These are phyloP conservation scores for Rutstroemia sp. DNA, from an alignment of 2,329 filamentous ascomycete species.

Conservation along the genomic window DNA sequence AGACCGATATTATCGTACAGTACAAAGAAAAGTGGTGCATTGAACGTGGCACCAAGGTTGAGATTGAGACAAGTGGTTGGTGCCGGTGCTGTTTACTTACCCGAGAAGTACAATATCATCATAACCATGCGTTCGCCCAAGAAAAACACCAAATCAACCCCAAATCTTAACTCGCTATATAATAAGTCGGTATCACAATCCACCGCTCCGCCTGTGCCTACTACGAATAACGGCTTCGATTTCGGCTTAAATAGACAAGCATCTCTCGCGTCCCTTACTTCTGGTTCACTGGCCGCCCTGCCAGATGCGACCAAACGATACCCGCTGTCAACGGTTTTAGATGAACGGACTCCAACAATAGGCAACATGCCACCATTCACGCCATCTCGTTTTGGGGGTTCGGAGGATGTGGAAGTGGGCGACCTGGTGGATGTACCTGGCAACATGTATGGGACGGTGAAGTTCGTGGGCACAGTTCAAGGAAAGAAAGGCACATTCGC, in stretches of 20 bases:
- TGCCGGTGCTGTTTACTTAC: too few relatives aligned
- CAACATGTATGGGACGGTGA: constrained; percentile 83
- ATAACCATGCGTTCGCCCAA: neutral
- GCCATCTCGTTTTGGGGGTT: constrained; percentile 41
- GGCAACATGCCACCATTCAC: constrained; percentile 47
- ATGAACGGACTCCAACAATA: constrained; percentile 33
- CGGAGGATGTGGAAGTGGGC: constrained; percentile 59
- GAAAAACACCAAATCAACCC: constrained; percentile 46
- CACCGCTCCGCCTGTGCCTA: neutral
- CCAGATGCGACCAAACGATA: constrained; percentile 61
- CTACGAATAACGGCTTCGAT: neutral
- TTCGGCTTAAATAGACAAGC: constrained; percentile 44
- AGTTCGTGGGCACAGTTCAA: constrained; percentile 78
- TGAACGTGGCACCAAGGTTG: neutral
- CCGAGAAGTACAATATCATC: neutral
- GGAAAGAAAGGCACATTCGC: constrained; percentile 90
- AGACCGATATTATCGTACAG: too few relatives aligned
- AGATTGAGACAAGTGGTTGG: too few relatives aligned
- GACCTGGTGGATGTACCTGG: constrained; percentile 88
- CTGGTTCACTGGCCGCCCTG: constrained; percentile 53
- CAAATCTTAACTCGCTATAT: constrained; percentile 44
- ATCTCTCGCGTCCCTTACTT: constrained; percentile 63
- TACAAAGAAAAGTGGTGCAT: neutral
- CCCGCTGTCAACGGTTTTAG: constrained; percentile 49
- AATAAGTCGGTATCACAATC: constrained; percentile 9